phyloP scores from a whole-genome alignment of 768 basidiomycete genomes.

The Trametes elegans region DNA sequence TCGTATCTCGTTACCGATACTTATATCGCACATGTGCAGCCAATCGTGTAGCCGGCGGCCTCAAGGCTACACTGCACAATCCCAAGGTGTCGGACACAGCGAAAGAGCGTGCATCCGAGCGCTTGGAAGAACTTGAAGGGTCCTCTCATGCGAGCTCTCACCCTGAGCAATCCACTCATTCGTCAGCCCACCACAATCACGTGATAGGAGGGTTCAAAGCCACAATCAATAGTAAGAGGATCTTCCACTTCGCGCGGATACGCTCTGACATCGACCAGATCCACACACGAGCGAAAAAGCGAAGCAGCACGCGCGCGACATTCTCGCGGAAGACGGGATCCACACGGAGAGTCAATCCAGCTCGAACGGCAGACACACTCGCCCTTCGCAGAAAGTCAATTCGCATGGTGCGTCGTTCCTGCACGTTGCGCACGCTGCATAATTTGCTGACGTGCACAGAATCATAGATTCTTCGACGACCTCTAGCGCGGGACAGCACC shows the following conservation, averaged over 20 bases:
- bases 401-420: too few species aligned
- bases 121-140: conserved; percentile 38
- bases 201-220: conserved; percentile 46
- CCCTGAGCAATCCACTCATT: too few species aligned
- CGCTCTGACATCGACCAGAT: not conserved
- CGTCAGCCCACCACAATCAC: too few species aligned
- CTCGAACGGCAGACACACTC: conserved; percentile 41
- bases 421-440: too few species aligned
- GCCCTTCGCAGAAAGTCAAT: conserved; percentile 56
- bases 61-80: conserved; percentile 54
- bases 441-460: not conserved
- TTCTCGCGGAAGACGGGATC: conserved; percentile 46
- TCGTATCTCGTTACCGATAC: not conserved
- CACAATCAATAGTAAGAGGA: conserved; percentile 43
- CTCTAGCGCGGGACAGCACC: too few species aligned
- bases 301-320: conserved; percentile 52
- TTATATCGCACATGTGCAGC: not conserved
- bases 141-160: not conserved
- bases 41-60: conserved; percentile 43
- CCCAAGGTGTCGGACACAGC: conserved; percentile 53
- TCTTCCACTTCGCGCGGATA: too few species aligned
- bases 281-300: conserved; percentile 31
- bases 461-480: too few species aligned
- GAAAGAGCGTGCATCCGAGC: conserved; percentile 43
- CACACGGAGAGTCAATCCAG: too few species aligned